A percentile compares a stretch with the other conserved stretches of the same genome.
phyloP scores from a whole-genome alignment of 495 filamentous ascomycete species.

The Extremus antarcticus region DNA sequence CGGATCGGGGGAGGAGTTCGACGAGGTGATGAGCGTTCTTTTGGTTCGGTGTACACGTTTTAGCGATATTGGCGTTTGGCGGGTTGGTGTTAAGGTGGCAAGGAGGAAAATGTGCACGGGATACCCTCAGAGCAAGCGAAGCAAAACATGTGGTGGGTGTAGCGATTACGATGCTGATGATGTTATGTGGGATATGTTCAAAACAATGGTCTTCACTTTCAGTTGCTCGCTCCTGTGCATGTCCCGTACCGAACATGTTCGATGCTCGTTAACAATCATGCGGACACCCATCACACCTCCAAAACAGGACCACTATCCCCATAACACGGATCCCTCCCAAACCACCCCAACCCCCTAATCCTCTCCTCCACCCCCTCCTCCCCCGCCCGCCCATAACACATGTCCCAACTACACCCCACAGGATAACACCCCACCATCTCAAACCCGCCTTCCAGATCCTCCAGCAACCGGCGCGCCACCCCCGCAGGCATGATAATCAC shows the following conservation, averaged over 20 bases:
- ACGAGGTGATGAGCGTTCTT: background rate
- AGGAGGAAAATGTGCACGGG: background rate
- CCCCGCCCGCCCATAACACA: slow-evolving; percentile 51
- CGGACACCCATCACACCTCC: no score
- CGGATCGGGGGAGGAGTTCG: background rate
- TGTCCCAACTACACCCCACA: slow-evolving; percentile 47
- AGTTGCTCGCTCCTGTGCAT: no score
- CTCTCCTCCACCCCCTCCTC: slow-evolving; percentile 21
- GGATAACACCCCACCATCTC: slow-evolving; percentile 60
- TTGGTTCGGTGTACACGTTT: background rate
- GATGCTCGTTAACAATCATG: no score
- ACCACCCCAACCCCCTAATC: slow-evolving; percentile 23
- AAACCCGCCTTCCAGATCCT: slow-evolving; percentile 46
- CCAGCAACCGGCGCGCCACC: slow-evolving; percentile 50
- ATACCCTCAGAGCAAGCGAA: background rate
- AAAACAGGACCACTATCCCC: slow-evolving; percentile 20
- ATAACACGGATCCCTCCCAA: slow-evolving; percentile 23
- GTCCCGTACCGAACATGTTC: no score
- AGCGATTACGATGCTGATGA: background rate
- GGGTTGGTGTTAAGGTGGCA: background rate
- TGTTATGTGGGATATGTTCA: background rate
- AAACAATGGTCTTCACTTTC: no score
- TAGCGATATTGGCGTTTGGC: background rate
- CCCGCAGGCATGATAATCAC: slow-evolving; percentile 57
- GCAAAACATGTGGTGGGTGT: background rate